phyloP scores from a whole-genome alignment of 805 yeast genomes.

The Zygoascus tannicola region DNA sequence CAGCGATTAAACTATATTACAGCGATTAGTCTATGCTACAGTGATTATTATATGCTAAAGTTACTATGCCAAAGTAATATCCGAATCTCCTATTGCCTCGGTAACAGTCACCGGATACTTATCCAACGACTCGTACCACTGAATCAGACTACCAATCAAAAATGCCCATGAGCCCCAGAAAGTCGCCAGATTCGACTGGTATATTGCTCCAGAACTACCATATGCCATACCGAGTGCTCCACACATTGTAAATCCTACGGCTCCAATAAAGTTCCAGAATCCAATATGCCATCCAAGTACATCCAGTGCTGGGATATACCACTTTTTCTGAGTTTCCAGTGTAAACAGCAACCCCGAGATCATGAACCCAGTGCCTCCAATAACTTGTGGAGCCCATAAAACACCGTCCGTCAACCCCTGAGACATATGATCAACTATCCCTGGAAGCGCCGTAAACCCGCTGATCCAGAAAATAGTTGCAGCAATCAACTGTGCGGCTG shows the following conservation, averaged over 20 bases:
- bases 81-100: too few relatives aligned
- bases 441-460: conserved; percentile 13
- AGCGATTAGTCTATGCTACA: too few relatives aligned
- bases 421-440: conserved; percentile 11
- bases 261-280: conserved; percentile 12
- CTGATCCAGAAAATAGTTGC: conserved; percentile 13
- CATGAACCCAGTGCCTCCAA: conserved; percentile 11
- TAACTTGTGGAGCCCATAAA: conserved; percentile 13
- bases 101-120: conserved; percentile 7
- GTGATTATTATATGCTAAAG: too few relatives aligned
- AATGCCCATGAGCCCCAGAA: conserved; percentile 15
- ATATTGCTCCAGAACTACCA: conserved; percentile 10
- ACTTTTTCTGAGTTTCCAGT: conserved; percentile 10
- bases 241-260: conserved; percentile 12
- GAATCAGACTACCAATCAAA: conserved; percentile 9
- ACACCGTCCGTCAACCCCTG: conserved; percentile 10
- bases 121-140: conserved; percentile 13
- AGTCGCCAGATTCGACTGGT: conserved; percentile 10
- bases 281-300: conserved; percentile 14
- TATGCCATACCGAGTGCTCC: conserved; percentile 13
- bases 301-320: conserved; percentile 10
- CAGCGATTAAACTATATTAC: too few relatives aligned
- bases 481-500: conserved; percentile 7
- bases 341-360: conserved; percentile 7
- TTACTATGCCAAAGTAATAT: too few relatives aligned